Base-by-base conservation (phyloP, 225 moss, liverwort and hornwort genomes). In the Rhytidiadelphus loreus region DNA sequence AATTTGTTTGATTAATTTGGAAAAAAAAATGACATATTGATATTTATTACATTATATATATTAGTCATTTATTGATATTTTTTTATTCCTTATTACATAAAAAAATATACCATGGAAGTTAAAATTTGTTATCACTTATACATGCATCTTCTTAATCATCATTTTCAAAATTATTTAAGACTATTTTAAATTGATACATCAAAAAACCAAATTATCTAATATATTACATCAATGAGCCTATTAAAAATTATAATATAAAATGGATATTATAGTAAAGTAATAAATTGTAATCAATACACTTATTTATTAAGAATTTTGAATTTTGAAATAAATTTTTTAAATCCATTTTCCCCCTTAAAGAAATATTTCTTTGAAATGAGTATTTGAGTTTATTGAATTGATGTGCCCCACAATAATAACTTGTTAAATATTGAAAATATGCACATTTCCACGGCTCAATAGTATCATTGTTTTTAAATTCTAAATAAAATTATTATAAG, bases 401-500 rank as follows among this genome's bases (percentile, higher is more conserved):
- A 33, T 52, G 2, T 35, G 0, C 2, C 4, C 5, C 0, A 22
- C 13, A 53, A 76, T 21, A 33, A 75, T 33, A 52, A 33, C 8
- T 35, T 52, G 1, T 20, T 44, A 8, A 23, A 22, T 13, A 33
- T 35, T 76, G 13, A 2, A 75, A 52, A 75, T 76, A 50, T 22
- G 5, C 0, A 53, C 35, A 35, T 35, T 37, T 53, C 0, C 2
- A 23, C 35, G 5, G 2, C 0, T 15, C 8, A 7, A 14, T 53
- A 20, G 8, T 37, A 7, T 77, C 2, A 77, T 33, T 53, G 2
- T 35, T 35, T 53, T 11, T 1, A 7, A 77, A 35, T 52, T 35
- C 35, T 13, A 23, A 13, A 53, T 50, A 13, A 52, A 33, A 33
- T 21, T 2, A 52, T 13, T 3, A 22, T 33, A 21, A 52, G 35